Evolutionary conservation across 345 rosid genomes (phyloP).

Genomic region (Salix arbutifolia): DNA sequence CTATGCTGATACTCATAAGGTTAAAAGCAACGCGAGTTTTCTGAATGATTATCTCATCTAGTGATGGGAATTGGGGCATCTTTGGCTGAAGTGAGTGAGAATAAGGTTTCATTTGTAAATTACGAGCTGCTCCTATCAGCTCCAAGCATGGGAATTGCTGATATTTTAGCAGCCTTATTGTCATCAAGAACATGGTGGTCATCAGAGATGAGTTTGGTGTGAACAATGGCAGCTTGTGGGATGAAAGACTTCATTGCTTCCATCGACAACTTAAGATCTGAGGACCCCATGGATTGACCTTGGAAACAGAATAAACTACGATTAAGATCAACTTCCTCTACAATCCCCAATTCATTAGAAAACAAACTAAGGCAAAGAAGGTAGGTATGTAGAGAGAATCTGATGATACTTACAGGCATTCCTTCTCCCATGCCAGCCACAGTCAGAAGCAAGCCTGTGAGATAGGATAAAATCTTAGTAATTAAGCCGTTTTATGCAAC

Average conservation of each 20-base stretch:
- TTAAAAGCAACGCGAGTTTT: constrained; percentile 88
- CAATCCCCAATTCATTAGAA: constrained; percentile 5
- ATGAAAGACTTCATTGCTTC: constrained; percentile 91
- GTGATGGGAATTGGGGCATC: constrained; percentile 86
- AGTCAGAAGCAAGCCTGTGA: constrained; percentile 72
- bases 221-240: constrained; percentile 96
- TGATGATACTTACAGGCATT: constrained; percentile 57
- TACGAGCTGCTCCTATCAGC: too few relatives aligned
- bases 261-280: constrained; percentile 75
- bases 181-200: constrained; percentile 59
- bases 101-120: too few relatives aligned
- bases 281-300: constrained; percentile 98
- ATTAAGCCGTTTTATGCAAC: too few relatives aligned
- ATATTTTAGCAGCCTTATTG: constrained; percentile 78
- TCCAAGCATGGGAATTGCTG: constrained; percentile 62
- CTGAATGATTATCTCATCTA: constrained; percentile 72
- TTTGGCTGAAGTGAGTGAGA: constrained; percentile 93
- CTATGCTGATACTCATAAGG: constrained; percentile 83
- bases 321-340: too few relatives aligned
- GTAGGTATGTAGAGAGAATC: background rate
- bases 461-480: background rate
- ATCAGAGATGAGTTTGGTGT: constrained; percentile 66
- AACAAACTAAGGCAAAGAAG: constrained; percentile 2
- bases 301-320: background rate
- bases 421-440: constrained; percentile 94